Base-by-base conservation (phyloP, 2,329 filamentous ascomycete species). In the Diplodia corticola region DNA sequence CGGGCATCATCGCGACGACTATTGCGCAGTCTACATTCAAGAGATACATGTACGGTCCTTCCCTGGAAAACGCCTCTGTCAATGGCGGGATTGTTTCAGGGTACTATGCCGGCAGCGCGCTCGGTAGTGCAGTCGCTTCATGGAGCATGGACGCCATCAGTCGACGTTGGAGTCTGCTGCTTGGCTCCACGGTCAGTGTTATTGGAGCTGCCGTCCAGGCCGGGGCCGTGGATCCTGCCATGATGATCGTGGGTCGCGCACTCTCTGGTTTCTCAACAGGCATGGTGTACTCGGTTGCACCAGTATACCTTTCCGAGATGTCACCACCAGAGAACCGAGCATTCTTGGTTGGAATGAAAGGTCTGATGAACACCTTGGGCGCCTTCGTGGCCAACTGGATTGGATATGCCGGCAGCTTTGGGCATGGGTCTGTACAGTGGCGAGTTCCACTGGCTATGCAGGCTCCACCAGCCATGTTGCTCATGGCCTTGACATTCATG, bases 361-460 rank as follows among this genome's bases (percentile, higher is more conserved):
- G 54, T 1, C 54, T 59, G 15, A 59, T 59, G 69, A 50, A 69
- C 28, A 71, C 76, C 0, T 64, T 77, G 6, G 80, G 80, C 4
- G 80, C 75, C 57, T 76, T 78, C 67, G 61, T 71, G 10, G 79
- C 77, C 1, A 77, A 76, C 55, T 81, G 79, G 78, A 75, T 81
- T 51, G 79, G 79, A 3, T 80, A 78, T 64, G 75, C 73, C 2
- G 73, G 78, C 9, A 72, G 73, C 0, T 79, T 74, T 63, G 73
- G 73, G 0, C 22, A 66, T 9, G 74, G 74, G 0, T 69, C 76
- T 50, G 49, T 68, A 0, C 73, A 77, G 55, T 80, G 78, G 77
- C 70, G 76, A 0, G 72, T 78, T 10, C 75, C 75, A 6, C 70
- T 79, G 3, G 76, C 73, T 6, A 72, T 74, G 30, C 76, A 80